Base-by-base conservation (phyloP, 176 grass and related monocot genomes). In the Rhipidocladum racemiflorum region DNA sequence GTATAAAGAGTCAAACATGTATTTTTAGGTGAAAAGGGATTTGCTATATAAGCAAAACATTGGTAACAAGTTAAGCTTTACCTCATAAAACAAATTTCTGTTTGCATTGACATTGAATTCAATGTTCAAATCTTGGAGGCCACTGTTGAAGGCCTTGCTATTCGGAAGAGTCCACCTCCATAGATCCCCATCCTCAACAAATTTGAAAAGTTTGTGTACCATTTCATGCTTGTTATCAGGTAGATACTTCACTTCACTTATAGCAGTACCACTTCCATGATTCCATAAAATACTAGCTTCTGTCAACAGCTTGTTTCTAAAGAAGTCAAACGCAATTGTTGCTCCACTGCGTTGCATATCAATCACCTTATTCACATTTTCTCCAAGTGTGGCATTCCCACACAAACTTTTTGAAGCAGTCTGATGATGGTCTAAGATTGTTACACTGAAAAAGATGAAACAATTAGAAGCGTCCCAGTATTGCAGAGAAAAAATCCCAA, bases 321-420 rank as follows among this genome's bases (percentile, higher is more conserved):
- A 98, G 84, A 93, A 98, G 39, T 94, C 95, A 75, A 94, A 93
- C 4, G 95, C 95, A 83, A 97, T 94, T 69, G 95, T 97, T 48
- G 95, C 92, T 23, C 90, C 95, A 79, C 95, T 98, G 27, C 67
- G 88, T 72, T 98, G 83, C 95, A 93, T 94, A 81, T 98, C 95
- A 78, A 98, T 93, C 27, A 98, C 76, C 78, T 91, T 94, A 18
- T 74, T 89, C 59, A 98, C 95, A 74, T 98, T 98, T 82, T 93
- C 24, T 20, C 84, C 88, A 46, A 88, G 67, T 9, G 56, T 84
- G 4, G 30, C 39, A 61, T 91, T 87, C 46, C 56, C 88, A 36
- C 82, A 87, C 36, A 98, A 80, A 82, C 78, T 77, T 84, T 98
- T 88, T 36, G 89, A 80, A 70, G 95, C 95, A 86, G 90, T 98